Evolutionary conservation across 2,329 filamentous ascomycete genomes (phyloP), one percentile per base, ranked within the genome.

Genomic region (Tympanopsis confertula): DNA sequence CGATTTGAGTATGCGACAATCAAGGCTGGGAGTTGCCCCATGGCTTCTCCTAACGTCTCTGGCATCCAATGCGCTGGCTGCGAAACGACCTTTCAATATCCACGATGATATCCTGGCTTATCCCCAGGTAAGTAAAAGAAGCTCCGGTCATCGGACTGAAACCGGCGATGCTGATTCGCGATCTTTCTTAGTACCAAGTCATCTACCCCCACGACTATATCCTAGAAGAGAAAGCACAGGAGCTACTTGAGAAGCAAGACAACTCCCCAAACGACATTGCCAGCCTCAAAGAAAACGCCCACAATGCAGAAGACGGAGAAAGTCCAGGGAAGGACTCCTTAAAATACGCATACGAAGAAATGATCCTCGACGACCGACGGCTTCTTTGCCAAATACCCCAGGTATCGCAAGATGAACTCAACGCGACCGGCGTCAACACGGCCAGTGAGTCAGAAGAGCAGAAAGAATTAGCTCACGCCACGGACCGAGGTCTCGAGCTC

Each of bases 51-150:
- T 33, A 15, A 15, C 30, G 7, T 33, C 7, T 33, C 10, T 15
- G 10, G 15, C 12, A 13, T 33, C 30, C 15, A 15, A 15, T 17
- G 30, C 30, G 15, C 17, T 10, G 30, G 30, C 30, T 18, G 15
- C 10, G 10, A 33, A 33, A 15, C 10, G 17, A 18, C 7, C 15
- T 10, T 85, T 85, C 63, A 83, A 74, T 53, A 77, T 85, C 13
- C 70, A 82, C 46, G 80, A 85, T 56, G 81, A 86, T 52, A 54
- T 86, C 19, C 66, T 85, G 38, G 81, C 80, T 13, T 83, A 74
- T 55, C 81, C 81, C 14, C 78, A 82, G 62, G 78, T 82, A 64
- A 41, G 56, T 35, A n/a, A 20, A 15, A 5, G 36, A 37, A 26
- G 22, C 36, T 14, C 24, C n/a, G 28, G 13, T 20, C 26, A 18